Evolutionary conservation across 257 asterid genomes (phyloP), one percentile per base, ranked within the genome.

Genomic region (Capsicum baccatum): DNA sequence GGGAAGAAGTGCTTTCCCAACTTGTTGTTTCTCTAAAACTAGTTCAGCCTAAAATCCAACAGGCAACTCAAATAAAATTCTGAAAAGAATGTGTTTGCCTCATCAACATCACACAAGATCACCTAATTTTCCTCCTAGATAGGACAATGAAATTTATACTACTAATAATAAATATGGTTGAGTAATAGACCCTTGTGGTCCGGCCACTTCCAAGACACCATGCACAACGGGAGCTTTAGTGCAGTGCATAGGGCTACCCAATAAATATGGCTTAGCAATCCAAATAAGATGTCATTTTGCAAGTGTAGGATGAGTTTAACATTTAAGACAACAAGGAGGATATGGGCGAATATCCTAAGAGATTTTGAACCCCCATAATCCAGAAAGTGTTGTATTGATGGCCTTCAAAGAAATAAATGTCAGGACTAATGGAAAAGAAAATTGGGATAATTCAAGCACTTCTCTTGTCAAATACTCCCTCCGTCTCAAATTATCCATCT

Each of bases 71-170:
- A 71, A 71, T 21, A 74, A 44, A 74, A 74, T 19, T 47, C 12
- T 2, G 44, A 39, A 39, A 26, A 26, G 16, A 64, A 64, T 64
- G 71, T 64, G 16, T 16, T 8, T 5, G 15, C 52, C 54, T 70
- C 80, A 47, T 48, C 19, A 68, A 68, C 52, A 68, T 68, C 15
- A 17, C 6, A 69, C 33, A 19, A 39, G 15, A 63, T 37, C 13
- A 50, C 81, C 81, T 73, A 47, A 47, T 19, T n/a, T 66, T 33
- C 73, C 33, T 50, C 39, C 80, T 73, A 66, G 48, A 35, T 37
- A 13, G 73, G 59, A 73, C 39, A 19, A 73, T 11, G 12, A 73
- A 73, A 48, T 8, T 73, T 47, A 48, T 9, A 39, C 59, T 47
- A 47, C 59, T 73, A 73, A 39, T 73, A 73, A 48, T 19, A 17